These are phyloP conservation scores for Strobilomyces dryophilus DNA, from an alignment of 768 basidiomycete species.

Conservation along the genomic window DNA sequence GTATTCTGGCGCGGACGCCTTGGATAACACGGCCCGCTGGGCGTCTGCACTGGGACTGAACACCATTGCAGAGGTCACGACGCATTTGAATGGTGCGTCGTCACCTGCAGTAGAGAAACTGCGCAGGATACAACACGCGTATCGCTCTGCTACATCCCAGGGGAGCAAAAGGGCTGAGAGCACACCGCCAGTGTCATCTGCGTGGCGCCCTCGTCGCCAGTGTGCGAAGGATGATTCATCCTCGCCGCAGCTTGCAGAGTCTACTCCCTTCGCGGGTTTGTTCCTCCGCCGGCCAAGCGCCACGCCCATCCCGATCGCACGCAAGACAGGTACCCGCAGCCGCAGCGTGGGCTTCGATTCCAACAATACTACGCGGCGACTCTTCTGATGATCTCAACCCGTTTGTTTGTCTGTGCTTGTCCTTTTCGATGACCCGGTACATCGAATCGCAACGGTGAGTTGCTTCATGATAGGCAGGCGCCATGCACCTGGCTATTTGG, in stretches of 20 bases:
- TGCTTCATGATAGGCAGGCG: background rate
- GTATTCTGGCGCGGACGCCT: slow-evolving; percentile 17
- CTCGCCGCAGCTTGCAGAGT: slow-evolving; percentile 4
- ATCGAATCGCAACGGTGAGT: slow-evolving; percentile 18
- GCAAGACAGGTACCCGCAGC: slow-evolving; percentile 22
- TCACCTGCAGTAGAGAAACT: slow-evolving; percentile 20
- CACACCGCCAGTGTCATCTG: slow-evolving; percentile 25
- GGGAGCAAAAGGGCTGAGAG: slow-evolving; percentile 27
- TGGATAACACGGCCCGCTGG: slow-evolving; percentile 29
- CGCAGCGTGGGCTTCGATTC: slow-evolving; percentile 26
- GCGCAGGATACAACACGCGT: slow-evolving; percentile 16
- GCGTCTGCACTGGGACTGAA: slow-evolving; percentile 21
- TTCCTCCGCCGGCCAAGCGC: slow-evolving; percentile 28
- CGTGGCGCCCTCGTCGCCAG: slow-evolving; percentile 15
- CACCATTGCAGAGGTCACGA: slow-evolving; percentile 20
- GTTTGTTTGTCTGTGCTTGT: background rate
- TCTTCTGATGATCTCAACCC: slow-evolving; percentile 7
- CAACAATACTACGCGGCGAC: slow-evolving; percentile 8
- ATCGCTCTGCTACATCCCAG: background rate
- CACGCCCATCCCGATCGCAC: slow-evolving; percentile 21
- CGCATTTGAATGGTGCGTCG: slow-evolving; percentile 10
- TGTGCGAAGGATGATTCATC: slow-evolving; percentile 9
- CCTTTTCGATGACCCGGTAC: background rate
- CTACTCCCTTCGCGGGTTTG: slow-evolving; percentile 2
- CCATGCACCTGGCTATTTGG: slow-evolving; percentile 4